Conservation (phyloP, 148 eudicot genomes). For the Simmondsia chinensis region DNA sequence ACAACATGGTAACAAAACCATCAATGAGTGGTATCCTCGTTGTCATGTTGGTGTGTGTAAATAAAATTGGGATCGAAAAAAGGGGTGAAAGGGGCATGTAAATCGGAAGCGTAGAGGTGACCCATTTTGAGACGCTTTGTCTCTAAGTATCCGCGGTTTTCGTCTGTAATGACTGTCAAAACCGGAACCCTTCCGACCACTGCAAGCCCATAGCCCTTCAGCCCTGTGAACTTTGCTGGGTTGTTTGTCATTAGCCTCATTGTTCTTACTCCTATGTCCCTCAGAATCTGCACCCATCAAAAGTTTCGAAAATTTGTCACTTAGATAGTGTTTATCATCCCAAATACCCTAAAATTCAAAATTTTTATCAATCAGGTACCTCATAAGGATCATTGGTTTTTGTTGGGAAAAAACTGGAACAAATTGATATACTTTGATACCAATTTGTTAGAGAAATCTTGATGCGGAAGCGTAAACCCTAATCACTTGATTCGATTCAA, state of each 20-base stretch:
- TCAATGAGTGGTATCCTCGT: no score
- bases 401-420: no score
- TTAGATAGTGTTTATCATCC: no score
- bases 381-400: no score
- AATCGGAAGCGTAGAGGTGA: conserved; percentile 79
- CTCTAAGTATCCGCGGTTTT: conserved; percentile 75
- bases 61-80: conserved; percentile 16
- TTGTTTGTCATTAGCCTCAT: conserved; percentile 96
- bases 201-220: conserved; percentile 95
- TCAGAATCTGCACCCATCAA: conserved; percentile 40
- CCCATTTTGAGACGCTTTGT: conserved; percentile 88
- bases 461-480: no score
- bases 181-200: conserved; percentile 93
- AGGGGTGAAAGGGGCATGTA: conserved; percentile 33
- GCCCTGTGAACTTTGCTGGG: conserved; percentile 85
- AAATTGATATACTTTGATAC: no score
- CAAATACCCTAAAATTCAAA: no score
- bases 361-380: no score
- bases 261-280: conserved; percentile 73
- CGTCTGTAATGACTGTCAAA: conserved; percentile 82
- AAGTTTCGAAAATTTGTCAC: neutral
- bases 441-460: no score
- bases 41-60: conserved; percentile 9
- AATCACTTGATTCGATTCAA: no score
- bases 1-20: no score